phyloP scores from a whole-genome alignment of 257 asterid species.

The Solanum corneliomulleri region DNA sequence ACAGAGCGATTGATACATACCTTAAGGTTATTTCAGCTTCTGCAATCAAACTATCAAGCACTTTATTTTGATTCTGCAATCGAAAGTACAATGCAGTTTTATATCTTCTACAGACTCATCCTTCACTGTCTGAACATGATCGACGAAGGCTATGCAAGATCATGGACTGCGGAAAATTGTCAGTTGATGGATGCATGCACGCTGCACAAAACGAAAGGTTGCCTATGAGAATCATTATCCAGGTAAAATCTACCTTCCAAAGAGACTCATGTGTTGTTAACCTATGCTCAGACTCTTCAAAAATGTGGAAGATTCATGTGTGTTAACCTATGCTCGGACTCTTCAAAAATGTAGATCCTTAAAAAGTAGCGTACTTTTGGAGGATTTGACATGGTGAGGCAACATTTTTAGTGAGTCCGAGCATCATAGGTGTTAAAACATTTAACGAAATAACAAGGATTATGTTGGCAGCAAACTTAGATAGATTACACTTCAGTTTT shows the following conservation, averaged over 20 bases:
- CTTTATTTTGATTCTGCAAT: not conserved
- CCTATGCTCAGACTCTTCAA: not conserved
- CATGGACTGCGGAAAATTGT: conserved; percentile 73
- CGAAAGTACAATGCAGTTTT: not conserved
- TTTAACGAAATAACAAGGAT: not conserved
- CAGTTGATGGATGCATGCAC: conserved; percentile 75
- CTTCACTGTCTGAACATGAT: conserved; percentile 62
- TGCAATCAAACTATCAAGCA: not conserved
- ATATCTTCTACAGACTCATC: conserved; percentile 41
- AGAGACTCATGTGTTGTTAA: not conserved
- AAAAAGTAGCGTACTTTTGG: not conserved
- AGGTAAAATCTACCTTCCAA: conserved; percentile 33
- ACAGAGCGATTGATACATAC: conserved; percentile 73
- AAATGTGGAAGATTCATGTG: not conserved
- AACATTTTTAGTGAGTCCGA: not conserved
- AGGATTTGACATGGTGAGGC: not conserved
- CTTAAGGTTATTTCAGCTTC: conserved; percentile 45
- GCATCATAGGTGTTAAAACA: not conserved
- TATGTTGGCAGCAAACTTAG: not conserved
- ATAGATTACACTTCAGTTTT: not conserved
- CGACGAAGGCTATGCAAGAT: conserved; percentile 65
- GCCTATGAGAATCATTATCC: conserved; percentile 70
- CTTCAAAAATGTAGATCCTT: not conserved
- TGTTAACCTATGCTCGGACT: not conserved
- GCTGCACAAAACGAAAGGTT: conserved; percentile 88